Evolutionary conservation across 202 grass and related monocot species (phyloP).

Genomic region (Musa balbisiana): DNA sequence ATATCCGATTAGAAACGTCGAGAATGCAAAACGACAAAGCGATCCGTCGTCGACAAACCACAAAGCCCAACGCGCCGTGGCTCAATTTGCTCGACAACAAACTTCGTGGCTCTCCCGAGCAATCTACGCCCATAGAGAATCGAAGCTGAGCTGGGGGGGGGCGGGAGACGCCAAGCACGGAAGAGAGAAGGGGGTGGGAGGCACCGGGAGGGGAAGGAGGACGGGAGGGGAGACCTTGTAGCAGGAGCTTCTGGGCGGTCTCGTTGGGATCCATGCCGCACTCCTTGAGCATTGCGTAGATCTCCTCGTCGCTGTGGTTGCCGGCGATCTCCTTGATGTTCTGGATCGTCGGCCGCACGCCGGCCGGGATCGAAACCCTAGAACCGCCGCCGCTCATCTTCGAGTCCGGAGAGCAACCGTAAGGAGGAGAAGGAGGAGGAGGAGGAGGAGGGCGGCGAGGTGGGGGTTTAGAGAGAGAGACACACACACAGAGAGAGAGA

Average conservation of each 20-base stretch:
- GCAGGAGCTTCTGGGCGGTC: constrained; percentile 13
- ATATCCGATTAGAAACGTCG: too few species aligned
- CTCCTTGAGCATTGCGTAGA: constrained; percentile 17
- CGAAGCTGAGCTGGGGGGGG: not conserved
- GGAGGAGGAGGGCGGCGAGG: too few species aligned
- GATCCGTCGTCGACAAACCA: too few species aligned
- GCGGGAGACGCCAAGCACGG: not conserved
- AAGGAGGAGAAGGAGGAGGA: not conserved
- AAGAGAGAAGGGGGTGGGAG: not conserved
- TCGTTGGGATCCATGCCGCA: constrained; percentile 17
- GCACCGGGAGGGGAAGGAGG: not conserved
- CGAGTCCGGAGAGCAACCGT: too few species aligned
- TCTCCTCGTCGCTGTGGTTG: constrained; percentile 15
- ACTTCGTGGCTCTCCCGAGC: too few species aligned
- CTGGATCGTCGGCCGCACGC: not conserved
- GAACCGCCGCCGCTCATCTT: constrained; percentile 11
- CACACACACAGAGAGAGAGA: too few species aligned
- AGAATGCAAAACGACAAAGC: too few species aligned
- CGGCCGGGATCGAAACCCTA: constrained; percentile 14
- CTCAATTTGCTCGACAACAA: not conserved
- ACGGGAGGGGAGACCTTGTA: not conserved
- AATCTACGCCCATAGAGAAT: not conserved
- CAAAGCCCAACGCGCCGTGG: not conserved
- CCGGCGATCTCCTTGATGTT: constrained; percentile 15
- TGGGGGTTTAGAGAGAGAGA: not conserved